These are phyloP conservation scores for Coffea canephora DNA, from an alignment of 257 asterid species.

Conservation along the genomic window DNA sequence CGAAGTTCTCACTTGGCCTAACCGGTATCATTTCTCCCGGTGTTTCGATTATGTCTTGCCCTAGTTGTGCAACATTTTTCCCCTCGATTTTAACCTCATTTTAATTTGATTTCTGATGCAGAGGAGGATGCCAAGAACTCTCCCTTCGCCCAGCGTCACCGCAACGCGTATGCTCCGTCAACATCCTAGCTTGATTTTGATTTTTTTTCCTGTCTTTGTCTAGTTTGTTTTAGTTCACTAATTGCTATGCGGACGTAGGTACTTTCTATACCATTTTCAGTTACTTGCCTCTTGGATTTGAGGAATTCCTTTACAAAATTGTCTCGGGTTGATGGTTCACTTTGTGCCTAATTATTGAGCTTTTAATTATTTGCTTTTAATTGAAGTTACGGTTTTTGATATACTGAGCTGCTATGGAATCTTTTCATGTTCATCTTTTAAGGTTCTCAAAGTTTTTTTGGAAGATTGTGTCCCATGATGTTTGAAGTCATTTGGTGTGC, in stretches of 20 bases:
- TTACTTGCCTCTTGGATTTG: not conserved
- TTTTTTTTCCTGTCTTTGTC: not conserved
- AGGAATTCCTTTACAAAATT: not conserved
- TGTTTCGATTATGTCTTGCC: not conserved
- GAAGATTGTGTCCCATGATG: no score
- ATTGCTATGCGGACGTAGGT: not conserved
- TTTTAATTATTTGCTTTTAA: not conserved
- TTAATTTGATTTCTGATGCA: conserved; percentile 1
- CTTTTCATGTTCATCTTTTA: not conserved
- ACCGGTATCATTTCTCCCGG: conserved; percentile 19
- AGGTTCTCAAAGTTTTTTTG: no score
- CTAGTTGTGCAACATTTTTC: not conserved
- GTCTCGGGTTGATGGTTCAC: not conserved
- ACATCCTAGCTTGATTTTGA: not conserved
- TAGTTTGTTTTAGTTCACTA: not conserved
- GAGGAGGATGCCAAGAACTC: conserved; percentile 38
- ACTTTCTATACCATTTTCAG: not conserved
- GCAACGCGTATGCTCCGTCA: conserved; percentile 12
- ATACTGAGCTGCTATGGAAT: not conserved
- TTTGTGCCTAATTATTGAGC: not conserved
- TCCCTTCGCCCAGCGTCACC: conserved; percentile 27
- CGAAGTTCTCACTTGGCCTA: conserved; percentile 36
- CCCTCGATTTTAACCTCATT: not conserved
- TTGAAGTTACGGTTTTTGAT: not conserved
- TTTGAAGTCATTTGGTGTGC: no score